Evolutionary conservation across 305 asterid species (phyloP).

Genomic region (Ruellia speciosa): DNA sequence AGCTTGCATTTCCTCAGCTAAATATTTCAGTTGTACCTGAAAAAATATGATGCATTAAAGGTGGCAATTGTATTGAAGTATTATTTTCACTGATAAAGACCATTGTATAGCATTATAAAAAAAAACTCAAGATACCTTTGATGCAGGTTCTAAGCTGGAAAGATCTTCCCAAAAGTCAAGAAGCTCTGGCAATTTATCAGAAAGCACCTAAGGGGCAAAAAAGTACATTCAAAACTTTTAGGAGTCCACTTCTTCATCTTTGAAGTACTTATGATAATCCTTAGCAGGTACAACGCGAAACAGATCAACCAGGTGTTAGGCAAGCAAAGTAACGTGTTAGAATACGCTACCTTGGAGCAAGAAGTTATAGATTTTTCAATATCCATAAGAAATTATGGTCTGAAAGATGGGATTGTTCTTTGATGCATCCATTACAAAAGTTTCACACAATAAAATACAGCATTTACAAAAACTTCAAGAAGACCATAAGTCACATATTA

Average conservation of each 20-base stretch:
- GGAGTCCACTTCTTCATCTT: constrained; percentile 11
- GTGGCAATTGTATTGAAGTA: constrained; percentile 17
- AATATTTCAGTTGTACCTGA: constrained; percentile 75
- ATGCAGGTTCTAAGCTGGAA: constrained; percentile 71
- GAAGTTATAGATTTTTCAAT: too few relatives aligned
- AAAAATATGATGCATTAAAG: constrained; percentile 24
- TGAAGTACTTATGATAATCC: background rate
- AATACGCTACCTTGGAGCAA: too few relatives aligned
- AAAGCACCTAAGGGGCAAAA: constrained; percentile 47
- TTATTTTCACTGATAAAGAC: background rate
- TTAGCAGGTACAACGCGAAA: constrained; percentile 6
- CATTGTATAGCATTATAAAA: background rate
- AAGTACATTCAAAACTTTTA: background rate
- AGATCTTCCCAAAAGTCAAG: constrained; percentile 82
- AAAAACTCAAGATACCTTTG: constrained; percentile 39
- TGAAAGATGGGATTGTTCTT: background rate
- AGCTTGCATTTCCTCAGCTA: constrained; percentile 98
- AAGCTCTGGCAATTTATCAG: constrained; percentile 80
- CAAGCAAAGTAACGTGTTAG: too few relatives aligned
- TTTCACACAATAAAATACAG: too few relatives aligned
- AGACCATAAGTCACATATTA: background rate
- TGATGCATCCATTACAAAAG: constrained; percentile 4
- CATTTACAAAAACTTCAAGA: background rate
- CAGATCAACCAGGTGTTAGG: too few relatives aligned
- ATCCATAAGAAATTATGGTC: background rate